Conservation (phyloP, 2,329 filamentous ascomycete genomes). For the Neonectria sp. region DNA sequence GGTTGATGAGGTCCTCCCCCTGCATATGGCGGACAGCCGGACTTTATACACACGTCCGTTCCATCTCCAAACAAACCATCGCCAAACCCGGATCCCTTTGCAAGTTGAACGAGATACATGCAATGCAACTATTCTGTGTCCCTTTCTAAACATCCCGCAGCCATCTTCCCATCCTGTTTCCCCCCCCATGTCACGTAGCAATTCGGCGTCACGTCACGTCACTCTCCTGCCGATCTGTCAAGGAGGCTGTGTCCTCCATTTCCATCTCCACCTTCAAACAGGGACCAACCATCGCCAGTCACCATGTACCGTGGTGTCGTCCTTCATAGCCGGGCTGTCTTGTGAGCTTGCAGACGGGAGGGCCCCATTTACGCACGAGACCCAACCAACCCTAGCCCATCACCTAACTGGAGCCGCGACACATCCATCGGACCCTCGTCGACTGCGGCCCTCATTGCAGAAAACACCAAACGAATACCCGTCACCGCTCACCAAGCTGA, state of each 20-base stretch:
- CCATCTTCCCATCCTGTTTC: background rate
- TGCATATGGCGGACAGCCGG: background rate
- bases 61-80: background rate
- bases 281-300: background rate
- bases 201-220: slow-evolving; percentile 10
- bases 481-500: background rate
- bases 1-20: background rate
- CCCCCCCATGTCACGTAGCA: slow-evolving; percentile 28
- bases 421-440: background rate
- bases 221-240: background rate
- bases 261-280: slow-evolving; percentile 2
- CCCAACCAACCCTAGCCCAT: background rate
- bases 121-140: background rate
- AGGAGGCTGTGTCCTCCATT: slow-evolving; percentile 16
- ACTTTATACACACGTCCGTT: background rate
- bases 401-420: background rate
- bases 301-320: background rate
- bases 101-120: background rate
- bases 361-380: background rate
- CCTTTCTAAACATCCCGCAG: background rate
- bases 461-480: background rate
- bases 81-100: background rate
- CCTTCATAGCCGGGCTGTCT: background rate
- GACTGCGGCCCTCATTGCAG: background rate
- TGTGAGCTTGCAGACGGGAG: background rate